Conservation (phyloP, 306 rosid species). For the Fragaria vesca region DNA sequence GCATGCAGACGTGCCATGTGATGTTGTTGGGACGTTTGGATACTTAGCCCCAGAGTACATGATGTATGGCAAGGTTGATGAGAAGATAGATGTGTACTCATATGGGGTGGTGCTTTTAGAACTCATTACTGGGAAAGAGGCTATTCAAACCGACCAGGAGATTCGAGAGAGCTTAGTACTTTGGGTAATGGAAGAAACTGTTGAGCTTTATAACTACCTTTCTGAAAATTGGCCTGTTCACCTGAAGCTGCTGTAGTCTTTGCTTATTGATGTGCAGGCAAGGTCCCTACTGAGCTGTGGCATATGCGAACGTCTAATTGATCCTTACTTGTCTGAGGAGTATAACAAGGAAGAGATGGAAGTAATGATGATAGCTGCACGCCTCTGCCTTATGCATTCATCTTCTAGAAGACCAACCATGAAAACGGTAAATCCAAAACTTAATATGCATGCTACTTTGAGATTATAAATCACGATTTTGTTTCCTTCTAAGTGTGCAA, state of each 20-base stretch:
- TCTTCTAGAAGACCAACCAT: constrained; percentile 49
- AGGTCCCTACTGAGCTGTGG: constrained; percentile 42
- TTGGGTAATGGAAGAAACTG: constrained; percentile 32
- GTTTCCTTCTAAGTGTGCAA: neutral
- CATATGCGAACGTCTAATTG: constrained; percentile 33
- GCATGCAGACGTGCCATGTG: constrained; percentile 13
- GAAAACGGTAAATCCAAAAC: constrained; percentile 26
- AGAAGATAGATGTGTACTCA: constrained; percentile 51
- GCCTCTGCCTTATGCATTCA: constrained; percentile 45
- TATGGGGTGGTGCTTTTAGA: constrained; percentile 53
- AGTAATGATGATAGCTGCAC: constrained; percentile 42
- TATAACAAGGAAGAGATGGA: constrained; percentile 45
- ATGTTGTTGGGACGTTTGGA: constrained; percentile 45
- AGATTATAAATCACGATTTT: neutral
- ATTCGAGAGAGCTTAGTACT: constrained; percentile 42
- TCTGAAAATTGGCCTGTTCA: neutral
- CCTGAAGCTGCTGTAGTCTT: neutral
- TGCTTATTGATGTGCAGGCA: constrained; percentile 33
- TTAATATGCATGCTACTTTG: neutral
- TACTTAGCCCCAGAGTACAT: constrained; percentile 47
- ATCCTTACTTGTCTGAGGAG: constrained; percentile 37
- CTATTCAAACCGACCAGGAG: constrained; percentile 35
- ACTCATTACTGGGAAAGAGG: constrained; percentile 52
- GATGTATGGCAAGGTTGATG: constrained; percentile 48
- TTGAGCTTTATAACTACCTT: neutral